Evolutionary conservation across 441 rosid genomes (phyloP).

Genomic region (Francoa sonchifolia): DNA sequence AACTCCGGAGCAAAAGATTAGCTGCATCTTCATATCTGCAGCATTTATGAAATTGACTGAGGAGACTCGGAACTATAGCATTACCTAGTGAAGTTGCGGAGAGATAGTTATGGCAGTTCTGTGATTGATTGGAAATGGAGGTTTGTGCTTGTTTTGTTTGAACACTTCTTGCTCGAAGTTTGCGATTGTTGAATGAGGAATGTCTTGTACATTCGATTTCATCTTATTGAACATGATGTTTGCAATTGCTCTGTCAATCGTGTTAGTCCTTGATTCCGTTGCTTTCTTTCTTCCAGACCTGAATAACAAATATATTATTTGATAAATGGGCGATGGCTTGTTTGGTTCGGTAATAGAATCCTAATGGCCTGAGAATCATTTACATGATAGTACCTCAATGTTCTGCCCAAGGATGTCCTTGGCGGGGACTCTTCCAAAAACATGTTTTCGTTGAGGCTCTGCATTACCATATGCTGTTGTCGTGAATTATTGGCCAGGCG

Average conservation of each 20-base stretch:
- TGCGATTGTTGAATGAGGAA: conserved; percentile 5
- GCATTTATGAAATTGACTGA: neutral
- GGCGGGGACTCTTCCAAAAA: conserved; percentile 4
- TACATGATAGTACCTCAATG: conserved; percentile 19
- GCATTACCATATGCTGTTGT: conserved; percentile 9
- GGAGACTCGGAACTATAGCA: conserved; percentile 12
- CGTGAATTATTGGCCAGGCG: conserved; percentile 66
- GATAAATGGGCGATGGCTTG: neutral
- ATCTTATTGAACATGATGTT: conserved; percentile 56
- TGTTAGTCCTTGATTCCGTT: conserved; percentile 54
- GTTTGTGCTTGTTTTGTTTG: conserved; percentile 1
- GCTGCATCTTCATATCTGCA: too few relatives aligned
- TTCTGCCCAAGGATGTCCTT: conserved; percentile 14
- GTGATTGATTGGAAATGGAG: conserved; percentile 1
- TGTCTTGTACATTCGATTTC: conserved; percentile 30
- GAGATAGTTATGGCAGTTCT: neutral
- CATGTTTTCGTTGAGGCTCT: conserved; percentile 6
- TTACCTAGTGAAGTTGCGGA: conserved; percentile 5
- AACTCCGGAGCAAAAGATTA: too few relatives aligned
- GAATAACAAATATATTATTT: conserved; percentile 6
- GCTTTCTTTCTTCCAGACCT: conserved; percentile 27
- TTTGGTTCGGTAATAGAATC: neutral
- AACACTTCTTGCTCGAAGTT: conserved; percentile 7
- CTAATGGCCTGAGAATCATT: neutral
- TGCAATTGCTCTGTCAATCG: conserved; percentile 67